These are phyloP conservation scores for Fomitopsis schrenkii DNA, from an alignment of 1,284 basidiomycete species.

Conservation along the genomic window DNA sequence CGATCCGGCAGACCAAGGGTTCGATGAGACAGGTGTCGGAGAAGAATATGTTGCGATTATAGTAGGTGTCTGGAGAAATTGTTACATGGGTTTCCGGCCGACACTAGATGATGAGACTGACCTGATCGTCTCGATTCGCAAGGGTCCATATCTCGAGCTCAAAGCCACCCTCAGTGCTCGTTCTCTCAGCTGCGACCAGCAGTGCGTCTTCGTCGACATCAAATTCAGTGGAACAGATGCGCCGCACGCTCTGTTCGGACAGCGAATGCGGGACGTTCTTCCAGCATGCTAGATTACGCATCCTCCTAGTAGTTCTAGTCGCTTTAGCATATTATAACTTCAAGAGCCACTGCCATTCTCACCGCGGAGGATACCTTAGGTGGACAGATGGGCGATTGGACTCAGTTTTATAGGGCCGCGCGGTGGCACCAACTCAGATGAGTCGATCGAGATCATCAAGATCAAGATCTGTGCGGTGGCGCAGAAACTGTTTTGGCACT, in stretches of 20 bases:
- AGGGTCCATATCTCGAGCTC: neutral
- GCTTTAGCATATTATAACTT: no score
- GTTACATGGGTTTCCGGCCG: neutral
- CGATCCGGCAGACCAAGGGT: conserved; percentile 21
- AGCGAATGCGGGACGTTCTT: neutral
- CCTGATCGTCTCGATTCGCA: conserved; percentile 13
- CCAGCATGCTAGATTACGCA: conserved; percentile 2
- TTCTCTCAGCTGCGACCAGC: neutral
- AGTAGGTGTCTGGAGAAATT: conserved; percentile 7
- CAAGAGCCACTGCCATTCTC: no score
- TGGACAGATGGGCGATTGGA: no score
- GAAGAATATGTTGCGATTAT: conserved; percentile 22
- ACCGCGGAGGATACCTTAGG: no score
- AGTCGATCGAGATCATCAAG: no score
- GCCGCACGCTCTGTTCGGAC: neutral
- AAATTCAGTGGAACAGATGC: neutral
- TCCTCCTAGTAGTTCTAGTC: neutral
- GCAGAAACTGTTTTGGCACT: no score
- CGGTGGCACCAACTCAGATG: no score
- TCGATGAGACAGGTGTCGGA: conserved; percentile 16
- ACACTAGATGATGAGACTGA: neutral
- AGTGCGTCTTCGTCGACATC: neutral
- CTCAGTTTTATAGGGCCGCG: no score
- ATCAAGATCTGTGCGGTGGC: no score
- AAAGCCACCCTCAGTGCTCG: no score